Evolutionary conservation across 2,329 filamentous ascomycete species (phyloP).

Genomic region (Aurifilum marmelostoma): DNA sequence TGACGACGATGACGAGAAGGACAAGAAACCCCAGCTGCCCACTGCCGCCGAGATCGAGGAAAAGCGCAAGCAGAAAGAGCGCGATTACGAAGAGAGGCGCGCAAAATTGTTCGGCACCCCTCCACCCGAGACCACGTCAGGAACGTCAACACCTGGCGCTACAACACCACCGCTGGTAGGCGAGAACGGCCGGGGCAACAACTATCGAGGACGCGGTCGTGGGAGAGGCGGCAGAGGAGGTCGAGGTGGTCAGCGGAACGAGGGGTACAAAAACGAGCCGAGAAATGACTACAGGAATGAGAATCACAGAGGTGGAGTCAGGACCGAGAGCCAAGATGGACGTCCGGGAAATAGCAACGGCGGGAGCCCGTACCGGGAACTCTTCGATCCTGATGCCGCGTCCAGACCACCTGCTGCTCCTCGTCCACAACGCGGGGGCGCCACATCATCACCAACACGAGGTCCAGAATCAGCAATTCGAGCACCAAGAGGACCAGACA

Average conservation of each 20-base stretch:
- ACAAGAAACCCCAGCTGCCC: constrained; percentile 54
- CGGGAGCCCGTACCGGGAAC: constrained; percentile 54
- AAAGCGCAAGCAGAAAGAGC: constrained; percentile 77
- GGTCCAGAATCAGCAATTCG: constrained; percentile 71
- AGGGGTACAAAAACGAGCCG: constrained; percentile 31
- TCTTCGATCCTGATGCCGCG: constrained; percentile 78
- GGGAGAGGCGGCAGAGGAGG: constrained; percentile 50
- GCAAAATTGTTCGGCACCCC: constrained; percentile 81
- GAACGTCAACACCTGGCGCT: constrained; percentile 64
- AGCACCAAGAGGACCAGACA: constrained; percentile 77
- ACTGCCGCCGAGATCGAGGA: constrained; percentile 77
- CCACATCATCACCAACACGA: constrained; percentile 46
- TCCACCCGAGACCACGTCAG: constrained; percentile 43
- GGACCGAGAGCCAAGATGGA: constrained; percentile 31
- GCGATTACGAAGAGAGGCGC: constrained; percentile 84
- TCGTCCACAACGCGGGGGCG: constrained; percentile 47
- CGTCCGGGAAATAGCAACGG: constrained; percentile 36
- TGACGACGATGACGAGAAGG: constrained; percentile 65
- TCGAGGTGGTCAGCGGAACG: constrained; percentile 41
- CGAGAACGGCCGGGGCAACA: constrained; percentile 46
- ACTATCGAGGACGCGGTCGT: constrained; percentile 49
- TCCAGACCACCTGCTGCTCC: constrained; percentile 57
- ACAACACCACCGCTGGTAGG: constrained; percentile 60
- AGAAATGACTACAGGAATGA: constrained; percentile 5
- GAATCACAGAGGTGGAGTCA: constrained; percentile 13